Evolutionary conservation across 352 stramenopile genomes (phyloP).

Genomic region (Elongisporangium prolatum): DNA sequence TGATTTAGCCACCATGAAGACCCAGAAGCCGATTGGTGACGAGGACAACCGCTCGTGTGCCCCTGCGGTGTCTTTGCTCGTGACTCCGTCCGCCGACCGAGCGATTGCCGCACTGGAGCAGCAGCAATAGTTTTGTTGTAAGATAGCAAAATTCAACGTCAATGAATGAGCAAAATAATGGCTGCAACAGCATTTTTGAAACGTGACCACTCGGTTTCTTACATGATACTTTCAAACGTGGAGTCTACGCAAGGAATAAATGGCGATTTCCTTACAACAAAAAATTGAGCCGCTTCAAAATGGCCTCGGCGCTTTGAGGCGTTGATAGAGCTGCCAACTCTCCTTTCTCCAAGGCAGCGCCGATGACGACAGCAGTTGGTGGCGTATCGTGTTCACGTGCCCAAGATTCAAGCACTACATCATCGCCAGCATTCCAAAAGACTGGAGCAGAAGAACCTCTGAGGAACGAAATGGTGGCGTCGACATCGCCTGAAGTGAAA

Average conservation of each 20-base stretch:
- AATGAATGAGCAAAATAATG: not conserved
- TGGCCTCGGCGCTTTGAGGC: not conserved
- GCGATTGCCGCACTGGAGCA: not conserved
- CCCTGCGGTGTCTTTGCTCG: not conserved
- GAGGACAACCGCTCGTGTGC: not conserved
- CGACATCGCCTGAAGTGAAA: slow-evolving; percentile 27
- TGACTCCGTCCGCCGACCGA: not conserved
- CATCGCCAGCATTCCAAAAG: slow-evolving; percentile 50
- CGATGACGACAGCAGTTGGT: not conserved
- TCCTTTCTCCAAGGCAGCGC: not conserved
- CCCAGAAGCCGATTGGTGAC: not conserved
- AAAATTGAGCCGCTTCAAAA: not conserved
- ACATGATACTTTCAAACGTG: not conserved
- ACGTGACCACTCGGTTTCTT: not conserved
- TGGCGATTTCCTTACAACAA: not conserved
- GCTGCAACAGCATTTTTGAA: not conserved
- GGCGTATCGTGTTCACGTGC: not conserved
- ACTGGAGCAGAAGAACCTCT: slow-evolving; percentile 17
- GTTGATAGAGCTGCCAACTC: not conserved
- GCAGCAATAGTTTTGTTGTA: not conserved
- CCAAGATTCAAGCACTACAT: slow-evolving; percentile 26
- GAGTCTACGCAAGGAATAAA: not conserved
- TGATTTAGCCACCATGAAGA: not conserved
- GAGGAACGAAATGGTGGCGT: slow-evolving; percentile 27
- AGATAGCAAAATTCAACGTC: not conserved